Percentiles rank a stretch among this genome's conserved stretches.
These are phyloP conservation scores for Celoporthe dispersa DNA, from an alignment of 2,329 filamentous ascomycete species.

Conservation along the genomic window DNA sequence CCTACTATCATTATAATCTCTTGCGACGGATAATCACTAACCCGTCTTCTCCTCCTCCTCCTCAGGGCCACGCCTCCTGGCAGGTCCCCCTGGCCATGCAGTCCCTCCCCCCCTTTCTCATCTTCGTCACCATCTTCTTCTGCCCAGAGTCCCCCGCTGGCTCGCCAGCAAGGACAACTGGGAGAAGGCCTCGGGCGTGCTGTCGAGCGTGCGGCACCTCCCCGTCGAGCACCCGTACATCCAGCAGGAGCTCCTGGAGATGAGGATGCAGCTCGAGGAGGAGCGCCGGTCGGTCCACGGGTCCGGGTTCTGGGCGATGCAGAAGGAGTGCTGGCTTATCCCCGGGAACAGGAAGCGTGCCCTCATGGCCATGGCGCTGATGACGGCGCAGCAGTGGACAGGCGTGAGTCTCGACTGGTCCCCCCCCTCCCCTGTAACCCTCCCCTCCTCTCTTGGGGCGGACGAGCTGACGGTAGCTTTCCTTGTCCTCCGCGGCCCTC, in stretches of 20 bases:
- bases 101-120: constrained; percentile 58
- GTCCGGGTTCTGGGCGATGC: constrained; percentile 34
- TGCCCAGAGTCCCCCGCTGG: constrained; percentile 67
- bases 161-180: constrained; percentile 67
- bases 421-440: background rate
- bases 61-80: constrained; percentile 25
- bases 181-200: constrained; percentile 52
- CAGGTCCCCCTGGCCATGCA: constrained; percentile 64
- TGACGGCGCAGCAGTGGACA: constrained; percentile 77
- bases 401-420: constrained; percentile 48
- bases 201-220: constrained; percentile 42
- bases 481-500: no score
- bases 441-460: background rate
- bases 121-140: constrained; percentile 58
- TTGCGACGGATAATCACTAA: background rate
- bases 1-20: background rate
- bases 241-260: constrained; percentile 40
- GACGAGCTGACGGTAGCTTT: background rate
- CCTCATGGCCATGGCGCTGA: constrained; percentile 51
- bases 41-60: background rate
- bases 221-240: constrained; percentile 43
- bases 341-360: constrained; percentile 45
- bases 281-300: constrained; percentile 35
- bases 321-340: constrained; percentile 39
- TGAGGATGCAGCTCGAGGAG: constrained; percentile 37